Conservation (phyloP, 495 filamentous ascomycete species). For the Venustampulla echinocandica region DNA sequence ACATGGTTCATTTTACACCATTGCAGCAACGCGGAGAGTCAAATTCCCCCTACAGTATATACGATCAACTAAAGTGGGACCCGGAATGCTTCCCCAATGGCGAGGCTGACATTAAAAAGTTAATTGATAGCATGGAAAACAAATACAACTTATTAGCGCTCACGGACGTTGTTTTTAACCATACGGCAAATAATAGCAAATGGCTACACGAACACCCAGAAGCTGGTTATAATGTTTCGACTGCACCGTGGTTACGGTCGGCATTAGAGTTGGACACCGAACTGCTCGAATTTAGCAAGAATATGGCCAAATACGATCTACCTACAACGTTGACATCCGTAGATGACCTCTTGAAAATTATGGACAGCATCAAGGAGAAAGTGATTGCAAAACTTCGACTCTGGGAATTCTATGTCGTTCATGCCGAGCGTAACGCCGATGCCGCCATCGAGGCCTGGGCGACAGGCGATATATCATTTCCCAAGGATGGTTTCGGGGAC, state of each 20-base stretch:
- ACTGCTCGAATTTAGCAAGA: conserved; percentile 65
- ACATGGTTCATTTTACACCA: conserved; percentile 98
- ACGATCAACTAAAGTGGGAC: conserved; percentile 85
- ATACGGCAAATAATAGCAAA: conserved; percentile 90
- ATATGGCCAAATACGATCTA: conserved; percentile 57
- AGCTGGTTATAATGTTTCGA: conserved; percentile 87
- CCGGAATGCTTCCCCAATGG: conserved; percentile 74
- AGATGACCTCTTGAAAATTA: conserved; percentile 73
- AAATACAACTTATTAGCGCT: conserved; percentile 77
- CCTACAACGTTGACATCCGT: conserved; percentile 61
- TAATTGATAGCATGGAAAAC: conserved; percentile 76
- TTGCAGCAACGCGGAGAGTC: conserved; percentile 80
- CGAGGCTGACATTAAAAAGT: conserved; percentile 67
- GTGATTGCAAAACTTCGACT: conserved; percentile 67
- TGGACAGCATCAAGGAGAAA: conserved; percentile 73
- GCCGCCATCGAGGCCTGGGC: conserved; percentile 63
- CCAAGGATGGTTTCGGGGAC: conserved; percentile 33
- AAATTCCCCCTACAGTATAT: conserved; percentile 95
- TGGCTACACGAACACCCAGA: conserved; percentile 96
- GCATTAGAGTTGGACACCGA: conserved; percentile 82
- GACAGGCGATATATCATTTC: conserved; percentile 40
- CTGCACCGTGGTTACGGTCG: conserved; percentile 85
- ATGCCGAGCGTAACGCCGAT: conserved; percentile 65
- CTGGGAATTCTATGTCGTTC: conserved; percentile 88
- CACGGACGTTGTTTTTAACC: conserved; percentile 97